These are phyloP conservation scores for Lepidium africanum DNA, from an alignment of 345 rosid genomes.

Conservation along the genomic window DNA sequence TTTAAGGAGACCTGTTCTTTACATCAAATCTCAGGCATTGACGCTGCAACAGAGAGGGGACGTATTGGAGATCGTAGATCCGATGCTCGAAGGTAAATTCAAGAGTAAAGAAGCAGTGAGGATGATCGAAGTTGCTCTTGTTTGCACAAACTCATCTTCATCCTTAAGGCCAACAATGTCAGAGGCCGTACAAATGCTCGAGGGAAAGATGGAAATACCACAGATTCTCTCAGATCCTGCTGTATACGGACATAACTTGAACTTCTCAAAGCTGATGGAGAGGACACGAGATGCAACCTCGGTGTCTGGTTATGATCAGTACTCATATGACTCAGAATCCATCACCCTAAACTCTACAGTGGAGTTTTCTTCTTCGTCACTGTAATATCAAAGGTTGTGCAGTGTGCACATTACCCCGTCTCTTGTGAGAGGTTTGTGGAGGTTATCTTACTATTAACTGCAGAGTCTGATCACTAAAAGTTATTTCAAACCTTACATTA, in stretches of 20 bases:
- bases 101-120: conserved; percentile 24
- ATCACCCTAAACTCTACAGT: neutral
- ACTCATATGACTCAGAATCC: neutral
- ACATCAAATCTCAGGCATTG: conserved; percentile 11
- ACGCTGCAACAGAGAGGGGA: conserved; percentile 16
- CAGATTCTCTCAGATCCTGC: conserved; percentile 10
- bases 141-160: conserved; percentile 31
- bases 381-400: neutral
- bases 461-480: neutral
- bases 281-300: neutral
- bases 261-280: conserved; percentile 21
- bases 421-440: no score
- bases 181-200: conserved; percentile 28
- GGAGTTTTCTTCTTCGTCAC: neutral
- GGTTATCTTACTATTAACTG: no score
- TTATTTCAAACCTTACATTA: no score
- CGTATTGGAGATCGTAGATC: conserved; percentile 31
- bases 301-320: neutral
- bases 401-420: no score
- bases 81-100: conserved; percentile 11
- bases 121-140: conserved; percentile 30
- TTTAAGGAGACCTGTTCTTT: neutral
- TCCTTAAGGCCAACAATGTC: conserved; percentile 36
- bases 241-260: conserved; percentile 12
- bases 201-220: conserved; percentile 20